Conservation (phyloP, 495 filamentous ascomycete genomes). For the Aspergillus baeticus region DNA sequence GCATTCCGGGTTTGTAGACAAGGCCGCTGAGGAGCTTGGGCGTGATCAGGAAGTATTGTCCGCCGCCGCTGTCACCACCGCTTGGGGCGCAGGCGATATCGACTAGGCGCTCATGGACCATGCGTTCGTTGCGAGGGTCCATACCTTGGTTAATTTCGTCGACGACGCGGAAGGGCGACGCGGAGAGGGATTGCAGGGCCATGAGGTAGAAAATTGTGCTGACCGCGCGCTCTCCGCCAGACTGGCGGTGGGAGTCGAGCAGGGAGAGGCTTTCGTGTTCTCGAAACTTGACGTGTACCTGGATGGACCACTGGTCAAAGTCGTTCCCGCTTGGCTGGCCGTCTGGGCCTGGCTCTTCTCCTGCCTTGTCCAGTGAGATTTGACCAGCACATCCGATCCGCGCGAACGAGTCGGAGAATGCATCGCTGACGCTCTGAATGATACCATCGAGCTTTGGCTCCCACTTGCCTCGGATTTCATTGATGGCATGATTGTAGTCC, state of each 20-base stretch:
- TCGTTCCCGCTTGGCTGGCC: constrained; percentile 62
- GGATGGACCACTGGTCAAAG: constrained; percentile 90
- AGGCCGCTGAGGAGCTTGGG: constrained; percentile 90
- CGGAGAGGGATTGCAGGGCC: constrained; percentile 91
- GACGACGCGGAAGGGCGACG: constrained; percentile 97
- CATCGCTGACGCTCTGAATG: constrained; percentile 77
- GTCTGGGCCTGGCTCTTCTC: constrained; percentile 36
- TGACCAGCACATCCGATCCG: constrained; percentile 96
- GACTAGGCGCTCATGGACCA: constrained; percentile 96
- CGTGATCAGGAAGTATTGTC: constrained; percentile 92
- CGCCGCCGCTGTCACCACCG: constrained; percentile 31
- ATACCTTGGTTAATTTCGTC: constrained; percentile 99
- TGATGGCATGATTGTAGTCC: constrained; percentile 54
- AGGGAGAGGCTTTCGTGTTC: constrained; percentile 80
- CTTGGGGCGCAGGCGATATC: constrained; percentile 73
- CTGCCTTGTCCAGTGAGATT: constrained; percentile 61
- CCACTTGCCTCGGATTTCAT: constrained; percentile 61
- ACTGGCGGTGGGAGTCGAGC: constrained; percentile 89
- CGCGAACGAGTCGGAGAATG: constrained; percentile 85
- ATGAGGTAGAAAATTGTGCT: constrained; percentile 99
- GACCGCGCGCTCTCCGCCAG: constrained; percentile 92
- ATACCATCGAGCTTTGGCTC: constrained; percentile 82
- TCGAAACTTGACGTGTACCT: constrained; percentile 92
- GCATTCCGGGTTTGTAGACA: constrained; percentile 85
- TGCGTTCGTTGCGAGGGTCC: constrained; percentile 96